Evolutionary conservation across 192 early-diverging fungal genomes (phyloP).

Genomic region (Entophlyctis helioformis): DNA sequence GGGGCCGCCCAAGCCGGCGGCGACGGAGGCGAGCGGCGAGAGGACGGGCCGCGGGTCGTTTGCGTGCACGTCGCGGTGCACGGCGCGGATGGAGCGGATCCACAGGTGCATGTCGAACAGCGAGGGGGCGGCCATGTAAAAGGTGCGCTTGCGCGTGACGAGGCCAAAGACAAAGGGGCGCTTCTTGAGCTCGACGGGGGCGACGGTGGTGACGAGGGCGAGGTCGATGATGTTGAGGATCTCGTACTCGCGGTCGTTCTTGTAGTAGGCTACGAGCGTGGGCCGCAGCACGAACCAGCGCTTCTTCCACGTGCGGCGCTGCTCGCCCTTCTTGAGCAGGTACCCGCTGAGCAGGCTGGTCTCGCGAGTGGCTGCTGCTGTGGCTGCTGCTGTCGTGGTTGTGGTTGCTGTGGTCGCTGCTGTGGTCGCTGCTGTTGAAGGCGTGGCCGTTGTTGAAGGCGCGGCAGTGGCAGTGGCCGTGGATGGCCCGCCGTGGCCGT

Average conservation of each 20-base stretch:
- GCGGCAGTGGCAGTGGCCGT: no score
- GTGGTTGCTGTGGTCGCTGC: no score
- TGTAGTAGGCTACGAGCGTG: conserved; percentile 70
- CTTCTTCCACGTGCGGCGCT: conserved; percentile 64
- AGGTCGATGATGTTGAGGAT: conserved; percentile 61
- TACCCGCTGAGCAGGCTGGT: conserved; percentile 18
- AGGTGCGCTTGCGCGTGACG: conserved; percentile 60
- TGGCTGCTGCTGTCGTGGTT: no score
- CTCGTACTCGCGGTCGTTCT: conserved; percentile 77
- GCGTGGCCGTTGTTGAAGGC: conserved; percentile 13
- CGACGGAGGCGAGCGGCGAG: background rate
- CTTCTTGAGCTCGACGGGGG: conserved; percentile 57
- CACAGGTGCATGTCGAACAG: conserved; percentile 54
- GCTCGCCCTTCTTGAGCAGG: conserved; percentile 32
- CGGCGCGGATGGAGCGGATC: conserved; percentile 17
- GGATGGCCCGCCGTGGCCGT: conserved; percentile 3
- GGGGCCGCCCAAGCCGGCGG: background rate
- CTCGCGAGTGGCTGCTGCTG: conserved; percentile 8
- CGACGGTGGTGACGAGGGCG: conserved; percentile 55
- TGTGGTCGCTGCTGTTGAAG: no score
- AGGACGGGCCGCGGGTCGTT: conserved; percentile 5
- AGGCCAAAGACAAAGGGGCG: conserved; percentile 62
- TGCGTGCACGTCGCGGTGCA: conserved; percentile 3
- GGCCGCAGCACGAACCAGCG: conserved; percentile 77
- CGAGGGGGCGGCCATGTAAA: conserved; percentile 50